Base-by-base conservation (phyloP, 2,329 filamentous ascomycete genomes). In the Nothopassalora personata region DNA sequence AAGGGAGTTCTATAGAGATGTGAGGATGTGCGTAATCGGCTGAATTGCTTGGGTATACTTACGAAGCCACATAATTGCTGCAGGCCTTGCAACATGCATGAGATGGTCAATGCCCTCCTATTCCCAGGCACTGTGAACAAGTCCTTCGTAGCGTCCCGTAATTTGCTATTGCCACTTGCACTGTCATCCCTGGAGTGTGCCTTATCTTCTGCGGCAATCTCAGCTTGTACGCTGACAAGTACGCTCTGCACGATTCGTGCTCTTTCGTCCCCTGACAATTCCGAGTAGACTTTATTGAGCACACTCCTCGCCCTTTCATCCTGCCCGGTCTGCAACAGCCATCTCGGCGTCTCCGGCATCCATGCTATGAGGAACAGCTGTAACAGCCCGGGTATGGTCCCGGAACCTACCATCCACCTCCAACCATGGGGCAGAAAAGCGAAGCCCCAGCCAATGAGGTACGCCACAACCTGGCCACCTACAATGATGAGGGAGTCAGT, bases 391-490 rank as follows among this genome's bases (percentile, higher is more conserved):
- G 93, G 93, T 28, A 88, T 62, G 8, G 89, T 89, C 0, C 92
- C 93, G 0, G 97, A 74, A 0, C 92, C 92, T 0, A 97, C 91
- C 83, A 96, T 92, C 86, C 89, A 95, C 53, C 91, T 81, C 92
- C 93, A 97, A 1, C 88, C 90, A 11, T 81, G 82, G 7, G 66
- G 60, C 7, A 82, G 80, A 9, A 63, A 62, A 5, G 85, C 81
- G 50, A 96, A 87, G 0, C 80, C 73, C 88, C 89, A 96, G 1
- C 93, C 93, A 6, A 91, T 76, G 1, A 95, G 72, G 73, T 97
- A 97, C 1, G 93, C 92, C 19, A 95, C 83, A 1, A 96, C 89
- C 75, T 97, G 92, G 0, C 93, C 93, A 10, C 89, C 79, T 0
- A 92, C 96, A 58, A 97, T 87, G 66, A 95, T 91, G 23, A 97